phyloP scores from a whole-genome alignment of 139 green algal species.

The Coccomyxa sp. region DNA sequence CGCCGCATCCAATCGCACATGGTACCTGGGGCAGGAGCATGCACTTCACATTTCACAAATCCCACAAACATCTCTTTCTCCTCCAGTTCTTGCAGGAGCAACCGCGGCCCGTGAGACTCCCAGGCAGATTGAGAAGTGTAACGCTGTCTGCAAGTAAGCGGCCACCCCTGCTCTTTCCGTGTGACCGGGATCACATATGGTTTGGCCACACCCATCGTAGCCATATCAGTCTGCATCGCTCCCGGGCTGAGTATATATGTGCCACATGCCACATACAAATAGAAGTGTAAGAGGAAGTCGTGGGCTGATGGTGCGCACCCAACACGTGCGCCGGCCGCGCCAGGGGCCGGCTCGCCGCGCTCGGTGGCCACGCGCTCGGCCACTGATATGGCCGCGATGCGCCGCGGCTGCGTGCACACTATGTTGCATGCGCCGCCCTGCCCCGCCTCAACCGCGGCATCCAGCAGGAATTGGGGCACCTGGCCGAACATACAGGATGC shows the following conservation, averaged over 20 bases:
- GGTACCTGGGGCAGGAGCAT: constrained; percentile 66
- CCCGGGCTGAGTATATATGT: no score
- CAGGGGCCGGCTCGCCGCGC: constrained; percentile 56
- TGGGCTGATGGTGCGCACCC: neutral
- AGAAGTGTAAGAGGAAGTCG: no score
- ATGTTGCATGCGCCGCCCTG: constrained; percentile 47
- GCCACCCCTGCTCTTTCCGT: no score
- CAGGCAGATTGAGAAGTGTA: no score
- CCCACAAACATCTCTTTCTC: no score
- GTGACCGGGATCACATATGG: no score
- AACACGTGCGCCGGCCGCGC: constrained; percentile 9
- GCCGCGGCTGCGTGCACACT: constrained; percentile 86
- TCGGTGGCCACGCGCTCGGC: constrained; percentile 83
- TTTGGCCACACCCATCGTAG: no score
- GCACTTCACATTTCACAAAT: no score
- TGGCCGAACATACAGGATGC: constrained; percentile 20
- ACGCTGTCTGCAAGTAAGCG: no score
- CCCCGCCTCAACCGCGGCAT: constrained; percentile 42
- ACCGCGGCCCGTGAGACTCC: no score
- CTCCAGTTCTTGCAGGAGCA: constrained; percentile 18
- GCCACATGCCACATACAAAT: no score
- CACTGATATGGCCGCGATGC: constrained; percentile 85
- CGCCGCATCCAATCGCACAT: constrained; percentile 83
- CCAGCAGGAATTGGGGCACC: constrained; percentile 84
- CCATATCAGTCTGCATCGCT: no score